Evolutionary conservation across 495 filamentous ascomycete genomes (phyloP).

Genomic region (Aspergillus funiculosus): DNA sequence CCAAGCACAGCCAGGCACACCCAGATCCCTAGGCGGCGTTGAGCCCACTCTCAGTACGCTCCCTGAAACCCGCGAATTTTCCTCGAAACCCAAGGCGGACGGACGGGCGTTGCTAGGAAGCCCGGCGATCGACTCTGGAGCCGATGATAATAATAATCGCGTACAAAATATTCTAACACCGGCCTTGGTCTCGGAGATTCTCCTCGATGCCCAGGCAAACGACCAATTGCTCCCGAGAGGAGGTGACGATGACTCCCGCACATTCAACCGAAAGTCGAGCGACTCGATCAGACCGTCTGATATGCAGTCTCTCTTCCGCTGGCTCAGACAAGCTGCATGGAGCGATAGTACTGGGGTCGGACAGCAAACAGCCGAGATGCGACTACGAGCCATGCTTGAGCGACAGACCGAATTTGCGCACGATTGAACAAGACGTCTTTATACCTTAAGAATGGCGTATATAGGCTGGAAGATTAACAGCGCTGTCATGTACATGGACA

Average conservation of each 20-base stretch:
- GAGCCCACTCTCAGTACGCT: conserved; percentile 2
- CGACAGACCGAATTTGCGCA: conserved; percentile 14
- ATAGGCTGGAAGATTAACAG: too few species aligned
- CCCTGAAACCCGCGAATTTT: conserved; percentile 30
- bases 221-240: not conserved
- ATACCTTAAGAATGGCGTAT: too few species aligned
- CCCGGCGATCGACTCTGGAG: conserved; percentile 1
- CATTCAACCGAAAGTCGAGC: not conserved
- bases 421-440: too few species aligned
- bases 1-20: conserved; percentile 12
- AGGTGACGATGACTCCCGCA: too few species aligned
- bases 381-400: conserved; percentile 36
- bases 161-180: conserved; percentile 28
- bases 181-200: conserved; percentile 38
- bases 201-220: conserved; percentile 36
- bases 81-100: conserved; percentile 26
- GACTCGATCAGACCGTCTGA: conserved; percentile 11
- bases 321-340: conserved; percentile 29
- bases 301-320: conserved; percentile 34
- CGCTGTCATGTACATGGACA: not conserved
- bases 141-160: conserved; percentile 9
- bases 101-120: conserved; percentile 30
- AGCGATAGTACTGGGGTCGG: conserved; percentile 16
- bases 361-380: conserved; percentile 34
- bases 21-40: conserved; percentile 6